Conservation (phyloP, 768 basidiomycete genomes). For the Hygrophorus russula region DNA sequence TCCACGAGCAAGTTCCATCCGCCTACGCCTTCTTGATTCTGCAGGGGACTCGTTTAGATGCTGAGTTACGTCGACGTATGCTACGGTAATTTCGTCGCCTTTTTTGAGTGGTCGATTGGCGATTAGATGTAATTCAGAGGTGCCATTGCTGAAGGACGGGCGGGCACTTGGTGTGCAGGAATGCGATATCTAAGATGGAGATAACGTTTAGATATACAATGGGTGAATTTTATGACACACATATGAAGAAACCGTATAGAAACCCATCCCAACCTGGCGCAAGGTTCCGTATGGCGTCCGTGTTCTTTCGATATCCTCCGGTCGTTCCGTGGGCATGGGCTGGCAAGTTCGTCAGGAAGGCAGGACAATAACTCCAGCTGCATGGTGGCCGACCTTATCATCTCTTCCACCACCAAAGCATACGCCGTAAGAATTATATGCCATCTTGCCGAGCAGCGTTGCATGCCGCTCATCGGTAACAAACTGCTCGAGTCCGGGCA, state of each 20-base stretch:
- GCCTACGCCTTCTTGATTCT: constrained; percentile 52
- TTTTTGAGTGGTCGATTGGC: constrained; percentile 56
- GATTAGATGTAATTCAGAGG: constrained; percentile 58
- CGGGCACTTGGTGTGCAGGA: constrained; percentile 62
- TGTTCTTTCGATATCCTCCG: constrained; percentile 64
- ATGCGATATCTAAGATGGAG: constrained; percentile 35
- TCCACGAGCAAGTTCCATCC: constrained; percentile 66
- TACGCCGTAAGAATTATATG: constrained; percentile 71
- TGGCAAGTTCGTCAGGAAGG: constrained; percentile 14
- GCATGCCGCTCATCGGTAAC: constrained; percentile 53
- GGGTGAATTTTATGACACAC: background rate
- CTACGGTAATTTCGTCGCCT: constrained; percentile 67
- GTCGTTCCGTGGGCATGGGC: constrained; percentile 42
- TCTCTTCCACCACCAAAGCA: constrained; percentile 54
- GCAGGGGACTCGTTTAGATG: constrained; percentile 37
- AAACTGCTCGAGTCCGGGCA: constrained; percentile 67
- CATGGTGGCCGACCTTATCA: constrained; percentile 43
- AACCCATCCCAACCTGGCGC: constrained; percentile 63
- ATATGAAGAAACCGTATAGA: constrained; percentile 72
- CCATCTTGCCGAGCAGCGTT: constrained; percentile 55
- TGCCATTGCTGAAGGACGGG: constrained; percentile 55
- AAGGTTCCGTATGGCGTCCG: constrained; percentile 69
- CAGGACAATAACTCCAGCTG: constrained; percentile 2
- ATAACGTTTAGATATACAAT: background rate
- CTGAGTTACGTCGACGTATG: constrained; percentile 61